Evolutionary conservation across 768 basidiomycete species (phyloP).

Genomic region (Tulasnella sp.): DNA sequence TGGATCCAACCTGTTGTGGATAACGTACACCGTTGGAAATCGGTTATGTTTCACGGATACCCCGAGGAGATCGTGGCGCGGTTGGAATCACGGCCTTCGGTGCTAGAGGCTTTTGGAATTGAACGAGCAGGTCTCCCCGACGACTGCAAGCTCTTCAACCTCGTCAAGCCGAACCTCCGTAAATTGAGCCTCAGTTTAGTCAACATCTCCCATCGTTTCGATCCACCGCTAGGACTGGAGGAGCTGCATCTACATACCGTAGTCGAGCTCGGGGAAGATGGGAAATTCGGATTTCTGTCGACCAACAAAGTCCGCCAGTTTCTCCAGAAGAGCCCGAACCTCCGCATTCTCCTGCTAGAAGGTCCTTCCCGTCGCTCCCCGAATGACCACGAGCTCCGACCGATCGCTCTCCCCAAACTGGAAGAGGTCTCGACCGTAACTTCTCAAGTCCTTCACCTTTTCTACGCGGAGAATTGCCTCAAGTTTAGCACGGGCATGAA

Average conservation of each 20-base stretch:
- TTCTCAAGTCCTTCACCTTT: not conserved
- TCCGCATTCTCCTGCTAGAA: not conserved
- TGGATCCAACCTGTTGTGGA: not conserved
- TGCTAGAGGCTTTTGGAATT: not conserved
- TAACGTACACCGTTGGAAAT: not conserved
- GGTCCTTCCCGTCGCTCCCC: not conserved
- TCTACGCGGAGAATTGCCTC: not conserved
- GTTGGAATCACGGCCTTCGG: too few species aligned
- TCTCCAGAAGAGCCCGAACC: not conserved
- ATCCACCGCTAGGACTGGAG: not conserved
- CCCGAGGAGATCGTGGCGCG: too few species aligned
- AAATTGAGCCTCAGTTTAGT: not conserved
- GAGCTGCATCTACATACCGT: not conserved
- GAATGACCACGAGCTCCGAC: not conserved
- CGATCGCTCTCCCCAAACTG: not conserved
- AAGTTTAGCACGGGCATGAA: not conserved
- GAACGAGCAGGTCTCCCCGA: not conserved
- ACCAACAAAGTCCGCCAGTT: not conserved
- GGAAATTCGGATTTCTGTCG: not conserved
- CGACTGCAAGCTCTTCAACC: not conserved
- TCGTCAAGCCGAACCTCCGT: not conserved
- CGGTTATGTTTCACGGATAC: not conserved
- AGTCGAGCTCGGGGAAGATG: not conserved
- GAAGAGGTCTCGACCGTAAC: not conserved
- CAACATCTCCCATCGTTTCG: not conserved